Percentiles rank a stretch among this genome's conserved stretches.
Evolutionary conservation across 2,329 filamentous ascomycete species (phyloP).

Genomic region (Trichoderma lentiforme): DNA sequence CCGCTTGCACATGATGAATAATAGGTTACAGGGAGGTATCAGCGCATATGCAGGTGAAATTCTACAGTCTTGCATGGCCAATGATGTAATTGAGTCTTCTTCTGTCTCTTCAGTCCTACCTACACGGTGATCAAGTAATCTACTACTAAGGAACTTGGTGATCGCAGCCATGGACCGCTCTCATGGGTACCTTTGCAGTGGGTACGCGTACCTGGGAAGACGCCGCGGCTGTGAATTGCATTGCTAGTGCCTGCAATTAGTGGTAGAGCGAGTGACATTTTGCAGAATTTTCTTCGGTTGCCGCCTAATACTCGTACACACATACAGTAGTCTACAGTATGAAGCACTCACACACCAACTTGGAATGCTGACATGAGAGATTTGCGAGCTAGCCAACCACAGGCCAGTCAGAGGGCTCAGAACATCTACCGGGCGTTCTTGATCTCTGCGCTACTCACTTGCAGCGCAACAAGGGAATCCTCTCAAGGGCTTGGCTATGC

Average conservation of each 20-base stretch:
- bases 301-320: not conserved
- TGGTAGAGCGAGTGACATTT: too few relatives aligned
- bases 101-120: not conserved
- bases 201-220: not conserved
- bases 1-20: slow-evolving; percentile 6
- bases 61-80: not conserved
- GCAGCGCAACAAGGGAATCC: not conserved
- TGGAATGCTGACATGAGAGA: not conserved
- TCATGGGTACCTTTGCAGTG: not conserved
- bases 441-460: not conserved
- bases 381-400: not conserved
- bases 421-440: not conserved
- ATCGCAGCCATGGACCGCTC: not conserved
- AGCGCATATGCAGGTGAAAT: not conserved
- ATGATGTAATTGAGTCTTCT: slow-evolving; percentile 5
- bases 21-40: not conserved
- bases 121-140: not conserved
- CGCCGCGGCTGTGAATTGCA: not conserved
- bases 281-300: not conserved
- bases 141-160: too few relatives aligned
- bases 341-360: not conserved
- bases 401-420: not conserved
- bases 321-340: not conserved
- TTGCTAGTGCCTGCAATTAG: not conserved
- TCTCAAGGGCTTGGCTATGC: not conserved